Evolutionary conservation across 2,329 filamentous ascomycete genomes (phyloP).

Genomic region (Teratosphaeria pseudoeucalypti): DNA sequence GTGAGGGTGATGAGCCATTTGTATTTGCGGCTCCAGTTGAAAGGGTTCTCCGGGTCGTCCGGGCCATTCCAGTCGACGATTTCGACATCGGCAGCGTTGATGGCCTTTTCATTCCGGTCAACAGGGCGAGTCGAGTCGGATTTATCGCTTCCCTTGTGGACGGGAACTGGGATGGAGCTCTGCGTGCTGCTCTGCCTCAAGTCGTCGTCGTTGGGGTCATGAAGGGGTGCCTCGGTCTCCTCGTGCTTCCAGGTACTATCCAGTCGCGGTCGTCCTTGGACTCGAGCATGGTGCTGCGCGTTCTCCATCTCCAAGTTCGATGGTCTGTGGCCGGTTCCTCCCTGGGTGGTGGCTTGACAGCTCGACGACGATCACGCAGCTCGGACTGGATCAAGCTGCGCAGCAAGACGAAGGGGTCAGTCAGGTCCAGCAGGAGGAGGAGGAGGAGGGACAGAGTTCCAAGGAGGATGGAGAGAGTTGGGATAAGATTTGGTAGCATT

Average conservation of each 20-base stretch:
- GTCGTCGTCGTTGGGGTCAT: neutral
- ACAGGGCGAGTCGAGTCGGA: neutral
- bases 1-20: conserved; percentile 21
- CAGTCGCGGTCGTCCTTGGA: neutral
- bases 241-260: neutral
- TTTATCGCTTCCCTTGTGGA: neutral
- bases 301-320: neutral
- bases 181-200: neutral
- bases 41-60: conserved; percentile 43
- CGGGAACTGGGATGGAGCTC: neutral
- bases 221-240: neutral
- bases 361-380: neutral
- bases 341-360: neutral
- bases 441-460: neutral
- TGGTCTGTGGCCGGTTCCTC: neutral
- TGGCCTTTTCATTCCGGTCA: neutral
- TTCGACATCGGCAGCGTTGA: conserved; percentile 26
- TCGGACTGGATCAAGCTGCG: neutral
- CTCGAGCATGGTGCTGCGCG: neutral
- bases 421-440: neutral
- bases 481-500: neutral
- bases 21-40: conserved; percentile 29
- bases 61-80: conserved; percentile 51
- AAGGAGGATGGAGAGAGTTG: neutral
- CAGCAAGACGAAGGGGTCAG: neutral